These are phyloP conservation scores for Dactylellina drechsleri DNA, from an alignment of 2,329 filamentous ascomycete species.

Conservation along the genomic window DNA sequence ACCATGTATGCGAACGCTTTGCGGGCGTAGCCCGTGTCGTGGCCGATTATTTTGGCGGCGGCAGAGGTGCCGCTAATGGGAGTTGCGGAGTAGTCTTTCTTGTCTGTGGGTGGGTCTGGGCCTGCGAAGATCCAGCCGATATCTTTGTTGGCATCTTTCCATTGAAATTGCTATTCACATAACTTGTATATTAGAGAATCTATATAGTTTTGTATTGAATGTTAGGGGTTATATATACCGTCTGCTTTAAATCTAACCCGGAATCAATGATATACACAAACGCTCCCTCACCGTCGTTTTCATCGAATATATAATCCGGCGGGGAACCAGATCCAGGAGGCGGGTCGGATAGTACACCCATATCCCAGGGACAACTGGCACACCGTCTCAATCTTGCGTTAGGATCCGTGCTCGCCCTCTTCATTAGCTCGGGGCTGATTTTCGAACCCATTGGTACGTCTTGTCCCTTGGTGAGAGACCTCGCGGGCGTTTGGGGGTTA, in stretches of 20 bases:
- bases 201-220: no score
- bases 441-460: neutral
- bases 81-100: conserved; percentile 17
- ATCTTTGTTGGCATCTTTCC: conserved; percentile 12
- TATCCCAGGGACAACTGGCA: conserved; percentile 12
- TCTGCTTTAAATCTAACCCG: conserved; percentile 18
- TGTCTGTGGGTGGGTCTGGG: conserved; percentile 14
- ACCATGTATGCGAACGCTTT: conserved; percentile 32
- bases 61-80: conserved; percentile 19
- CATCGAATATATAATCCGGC: conserved; percentile 31
- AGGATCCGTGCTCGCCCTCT: neutral
- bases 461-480: neutral
- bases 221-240: neutral
- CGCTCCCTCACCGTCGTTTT: conserved; percentile 19
- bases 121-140: conserved; percentile 40
- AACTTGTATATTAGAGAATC: neutral
- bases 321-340: conserved; percentile 7
- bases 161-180: conserved; percentile 19
- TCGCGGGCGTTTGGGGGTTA: neutral
- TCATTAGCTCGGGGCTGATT: no score
- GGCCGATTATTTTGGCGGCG: conserved; percentile 35
- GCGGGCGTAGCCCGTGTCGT: conserved; percentile 20
- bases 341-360: conserved; percentile 5
- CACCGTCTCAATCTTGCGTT: conserved; percentile 4
- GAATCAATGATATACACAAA: conserved; percentile 38